phyloP scores from a whole-genome alignment of 2,329 filamentous ascomycete species.

The Trichoderma breve region DNA sequence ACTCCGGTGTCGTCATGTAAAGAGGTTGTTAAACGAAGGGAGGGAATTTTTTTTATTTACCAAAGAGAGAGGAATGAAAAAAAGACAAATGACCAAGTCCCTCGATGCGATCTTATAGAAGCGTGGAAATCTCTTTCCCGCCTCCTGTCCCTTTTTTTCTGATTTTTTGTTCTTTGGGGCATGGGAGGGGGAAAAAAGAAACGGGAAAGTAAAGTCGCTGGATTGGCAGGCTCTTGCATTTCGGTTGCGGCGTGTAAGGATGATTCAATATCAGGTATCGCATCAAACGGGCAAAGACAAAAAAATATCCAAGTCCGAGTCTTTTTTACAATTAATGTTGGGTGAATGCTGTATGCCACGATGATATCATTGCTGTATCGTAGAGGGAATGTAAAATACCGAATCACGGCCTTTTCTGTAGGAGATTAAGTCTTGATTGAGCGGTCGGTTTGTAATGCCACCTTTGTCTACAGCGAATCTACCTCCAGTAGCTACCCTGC shows the following conservation, averaged over 20 bases:
- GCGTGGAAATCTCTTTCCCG: constrained; percentile 21
- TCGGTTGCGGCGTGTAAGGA: constrained; percentile 54
- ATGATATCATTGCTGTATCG: background rate
- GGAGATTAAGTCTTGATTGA: background rate
- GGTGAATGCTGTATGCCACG: background rate
- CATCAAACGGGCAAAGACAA: constrained; percentile 44
- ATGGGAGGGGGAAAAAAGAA: constrained; percentile 19
- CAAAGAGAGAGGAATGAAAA: constrained; percentile 18
- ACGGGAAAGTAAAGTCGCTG: constrained; percentile 37
- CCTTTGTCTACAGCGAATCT: background rate
- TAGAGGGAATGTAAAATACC: background rate
- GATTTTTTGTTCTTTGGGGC: constrained; percentile 13
- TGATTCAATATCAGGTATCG: constrained; percentile 51
- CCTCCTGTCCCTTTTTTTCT: constrained; percentile 4
- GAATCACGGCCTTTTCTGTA: no score
- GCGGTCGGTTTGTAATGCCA: background rate
- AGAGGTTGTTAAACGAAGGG: constrained; percentile 35
- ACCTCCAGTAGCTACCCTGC: background rate
- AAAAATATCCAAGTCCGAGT: constrained; percentile 33
- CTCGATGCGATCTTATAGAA: constrained; percentile 37
- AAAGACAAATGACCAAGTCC: constrained; percentile 34
- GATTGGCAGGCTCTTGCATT: constrained; percentile 51
- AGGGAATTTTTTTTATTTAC: background rate
- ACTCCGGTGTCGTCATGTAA: constrained; percentile 99
- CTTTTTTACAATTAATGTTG: background rate